These are phyloP conservation scores for Xylaria sp. DNA, from an alignment of 2,329 filamentous ascomycete genomes.

Conservation along the genomic window DNA sequence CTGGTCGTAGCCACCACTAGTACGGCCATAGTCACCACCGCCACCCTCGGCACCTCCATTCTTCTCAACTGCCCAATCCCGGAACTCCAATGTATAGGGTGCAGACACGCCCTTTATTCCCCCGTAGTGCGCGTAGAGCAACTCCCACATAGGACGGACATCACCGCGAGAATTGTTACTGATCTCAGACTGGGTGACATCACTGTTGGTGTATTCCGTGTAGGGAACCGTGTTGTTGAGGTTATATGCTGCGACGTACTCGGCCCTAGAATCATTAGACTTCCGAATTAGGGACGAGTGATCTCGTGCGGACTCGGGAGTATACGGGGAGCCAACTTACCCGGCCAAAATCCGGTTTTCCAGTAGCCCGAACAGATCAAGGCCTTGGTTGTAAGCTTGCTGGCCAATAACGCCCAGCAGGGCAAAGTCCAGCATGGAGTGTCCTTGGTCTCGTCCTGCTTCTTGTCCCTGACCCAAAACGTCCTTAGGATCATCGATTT, in stretches of 20 bases:
- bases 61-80: slow-evolving; percentile 43
- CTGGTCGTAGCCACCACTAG: slow-evolving; percentile 49
- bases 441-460: slow-evolving; percentile 52
- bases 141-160: slow-evolving; percentile 47
- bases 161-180: slow-evolving; percentile 40
- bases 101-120: slow-evolving; percentile 46
- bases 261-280: slow-evolving; percentile 33
- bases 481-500: slow-evolving; percentile 39
- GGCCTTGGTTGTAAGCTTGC: slow-evolving; percentile 50
- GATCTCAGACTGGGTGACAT: slow-evolving; percentile 46
- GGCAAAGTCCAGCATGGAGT: slow-evolving; percentile 47
- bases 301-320: no score
- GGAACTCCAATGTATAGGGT: slow-evolving; percentile 45
- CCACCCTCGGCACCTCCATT: slow-evolving; percentile 49
- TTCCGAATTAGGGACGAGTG: no score
- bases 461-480: slow-evolving; percentile 48
- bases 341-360: slow-evolving; percentile 43
- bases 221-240: slow-evolving; percentile 50
- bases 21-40: slow-evolving; percentile 50
- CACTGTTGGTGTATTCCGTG: slow-evolving; percentile 46
- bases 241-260: slow-evolving; percentile 51
- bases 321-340: slow-evolving; percentile 1
- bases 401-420: slow-evolving; percentile 49
- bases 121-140: slow-evolving; percentile 48
- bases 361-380: slow-evolving; percentile 46